phyloP scores from a whole-genome alignment of 139 green algal genomes.

The Coccomyxa sp. region DNA sequence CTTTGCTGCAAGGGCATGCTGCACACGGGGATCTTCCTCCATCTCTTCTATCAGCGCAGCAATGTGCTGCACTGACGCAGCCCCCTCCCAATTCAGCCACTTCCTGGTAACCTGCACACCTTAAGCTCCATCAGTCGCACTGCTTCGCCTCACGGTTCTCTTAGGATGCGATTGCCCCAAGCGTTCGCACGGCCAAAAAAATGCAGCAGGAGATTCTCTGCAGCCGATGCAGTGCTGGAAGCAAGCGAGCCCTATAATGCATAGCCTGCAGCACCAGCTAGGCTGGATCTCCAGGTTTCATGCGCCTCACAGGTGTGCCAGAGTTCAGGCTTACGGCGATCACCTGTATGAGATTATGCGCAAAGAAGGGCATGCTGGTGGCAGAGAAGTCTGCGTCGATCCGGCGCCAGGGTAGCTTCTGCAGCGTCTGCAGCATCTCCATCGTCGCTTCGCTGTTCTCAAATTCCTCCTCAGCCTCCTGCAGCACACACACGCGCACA shows the following conservation, averaged over 20 bases:
- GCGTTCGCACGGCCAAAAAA: not conserved
- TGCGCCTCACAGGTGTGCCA: too few relatives aligned
- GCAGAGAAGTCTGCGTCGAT: slow-evolving; percentile 68
- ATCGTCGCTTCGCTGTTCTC: not conserved
- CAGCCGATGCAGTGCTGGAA: too few relatives aligned
- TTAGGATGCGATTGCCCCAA: not conserved
- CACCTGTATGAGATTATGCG: slow-evolving; percentile 69
- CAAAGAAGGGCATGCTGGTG: slow-evolving; percentile 27
- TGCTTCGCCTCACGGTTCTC: not conserved
- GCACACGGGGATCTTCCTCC: slow-evolving; percentile 23
- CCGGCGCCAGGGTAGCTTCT: slow-evolving; percentile 65
- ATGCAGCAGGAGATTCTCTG: not conserved
- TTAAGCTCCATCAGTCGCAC: not conserved
- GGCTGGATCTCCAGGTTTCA: too few relatives aligned
- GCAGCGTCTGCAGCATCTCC: slow-evolving; percentile 3
- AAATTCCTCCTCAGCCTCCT: too few relatives aligned
- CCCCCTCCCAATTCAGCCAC: slow-evolving; percentile 66
- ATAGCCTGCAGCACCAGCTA: not conserved
- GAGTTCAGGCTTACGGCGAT: not conserved
- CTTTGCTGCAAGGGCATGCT: not conserved
- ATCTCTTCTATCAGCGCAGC: slow-evolving; percentile 45
- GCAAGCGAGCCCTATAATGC: not conserved
- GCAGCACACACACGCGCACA: not conserved
- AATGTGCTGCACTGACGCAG: slow-evolving; percentile 50
- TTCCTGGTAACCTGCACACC: slow-evolving; percentile 50